Percentiles rank a stretch among this genome's conserved stretches.
phyloP scores from a whole-genome alignment of 352 stramenopile species.

The Globisporangium carolinianum region DNA sequence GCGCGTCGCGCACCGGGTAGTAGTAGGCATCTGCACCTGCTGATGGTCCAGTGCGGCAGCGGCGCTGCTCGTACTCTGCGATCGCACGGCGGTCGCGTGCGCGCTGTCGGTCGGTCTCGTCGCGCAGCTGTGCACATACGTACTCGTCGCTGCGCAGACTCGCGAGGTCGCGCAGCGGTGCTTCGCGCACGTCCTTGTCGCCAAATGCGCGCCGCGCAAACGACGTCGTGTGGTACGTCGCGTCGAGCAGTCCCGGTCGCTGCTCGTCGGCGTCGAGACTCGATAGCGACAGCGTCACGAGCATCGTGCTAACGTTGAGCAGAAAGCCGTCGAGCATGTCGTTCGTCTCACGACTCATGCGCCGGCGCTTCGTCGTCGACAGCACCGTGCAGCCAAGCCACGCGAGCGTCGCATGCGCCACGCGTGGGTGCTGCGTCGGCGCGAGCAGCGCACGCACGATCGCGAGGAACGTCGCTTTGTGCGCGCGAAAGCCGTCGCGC shows the following conservation, averaged over 20 bases:
- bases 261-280: conserved; percentile 22
- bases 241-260: conserved; percentile 26
- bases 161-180: conserved; percentile 11
- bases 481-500: conserved; percentile 29
- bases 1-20: conserved; percentile 43
- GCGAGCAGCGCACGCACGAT: conserved; percentile 27
- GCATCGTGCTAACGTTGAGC: conserved; percentile 49
- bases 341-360: conserved; percentile 38
- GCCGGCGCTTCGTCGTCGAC: conserved; percentile 35
- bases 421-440: conserved; percentile 31
- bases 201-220: conserved; percentile 44
- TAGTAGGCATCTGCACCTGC: conserved; percentile 14
- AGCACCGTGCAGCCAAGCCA: conserved; percentile 46
- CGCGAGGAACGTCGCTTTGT: conserved; percentile 26
- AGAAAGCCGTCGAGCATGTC: conserved; percentile 62
- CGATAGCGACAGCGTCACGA: conserved; percentile 35
- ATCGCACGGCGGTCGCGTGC: conserved; percentile 20
- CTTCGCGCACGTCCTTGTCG: conserved; percentile 13
- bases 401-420: conserved; percentile 51
- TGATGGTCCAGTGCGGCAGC: background rate
- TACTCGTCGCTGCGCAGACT: conserved; percentile 10
- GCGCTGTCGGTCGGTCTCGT: conserved; percentile 18
- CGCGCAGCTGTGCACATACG: conserved; percentile 4
- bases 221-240: conserved; percentile 41
- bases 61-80: conserved; percentile 13